Evolutionary conservation across 2,329 filamentous ascomycete species (phyloP).

Genomic region (Calcarisporium arbuscula): DNA sequence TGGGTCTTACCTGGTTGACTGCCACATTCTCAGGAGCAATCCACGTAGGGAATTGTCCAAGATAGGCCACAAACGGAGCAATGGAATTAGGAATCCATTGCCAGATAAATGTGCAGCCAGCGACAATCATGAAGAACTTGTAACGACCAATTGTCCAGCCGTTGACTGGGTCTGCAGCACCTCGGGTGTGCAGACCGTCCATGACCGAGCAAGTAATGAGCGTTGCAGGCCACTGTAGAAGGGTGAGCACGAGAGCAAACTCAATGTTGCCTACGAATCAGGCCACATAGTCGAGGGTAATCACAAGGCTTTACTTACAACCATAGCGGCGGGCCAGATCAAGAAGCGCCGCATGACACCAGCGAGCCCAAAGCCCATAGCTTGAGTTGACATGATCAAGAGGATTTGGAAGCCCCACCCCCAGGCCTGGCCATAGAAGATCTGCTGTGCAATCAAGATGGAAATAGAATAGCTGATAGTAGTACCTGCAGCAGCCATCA

Average conservation of each 20-base stretch:
- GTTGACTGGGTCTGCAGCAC: conserved; percentile 43
- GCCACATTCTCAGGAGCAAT: conserved; percentile 54
- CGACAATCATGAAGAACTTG: conserved; percentile 49
- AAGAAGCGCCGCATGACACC: conserved; percentile 54
- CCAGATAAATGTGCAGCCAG: conserved; percentile 46
- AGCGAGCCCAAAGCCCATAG: conserved; percentile 58
- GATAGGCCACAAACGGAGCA: conserved; percentile 51
- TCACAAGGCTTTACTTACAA: too few relatives aligned
- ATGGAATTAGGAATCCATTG: conserved; percentile 55
- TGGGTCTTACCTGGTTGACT: conserved; percentile 59
- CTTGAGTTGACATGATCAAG: conserved; percentile 53
- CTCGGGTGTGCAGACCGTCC: conserved; percentile 58
- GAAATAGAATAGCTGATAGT: conserved; percentile 29
- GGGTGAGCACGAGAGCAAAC: too few relatives aligned
- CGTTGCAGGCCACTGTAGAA: conserved; percentile 56
- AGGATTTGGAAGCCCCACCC: conserved; percentile 53
- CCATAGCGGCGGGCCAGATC: conserved; percentile 56
- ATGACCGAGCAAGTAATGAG: conserved; percentile 57
- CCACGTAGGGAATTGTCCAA: conserved; percentile 57
- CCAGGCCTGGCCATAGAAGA: conserved; percentile 46
- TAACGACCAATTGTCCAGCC: conserved; percentile 56
- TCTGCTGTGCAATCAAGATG: conserved; percentile 34
- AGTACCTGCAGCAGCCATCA: conserved; percentile 34
- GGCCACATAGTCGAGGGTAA: too few relatives aligned
- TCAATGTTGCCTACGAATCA: too few relatives aligned